Conservation (phyloP, 176 grass and related monocot species). For the Ampelocalamus luodianensis region DNA sequence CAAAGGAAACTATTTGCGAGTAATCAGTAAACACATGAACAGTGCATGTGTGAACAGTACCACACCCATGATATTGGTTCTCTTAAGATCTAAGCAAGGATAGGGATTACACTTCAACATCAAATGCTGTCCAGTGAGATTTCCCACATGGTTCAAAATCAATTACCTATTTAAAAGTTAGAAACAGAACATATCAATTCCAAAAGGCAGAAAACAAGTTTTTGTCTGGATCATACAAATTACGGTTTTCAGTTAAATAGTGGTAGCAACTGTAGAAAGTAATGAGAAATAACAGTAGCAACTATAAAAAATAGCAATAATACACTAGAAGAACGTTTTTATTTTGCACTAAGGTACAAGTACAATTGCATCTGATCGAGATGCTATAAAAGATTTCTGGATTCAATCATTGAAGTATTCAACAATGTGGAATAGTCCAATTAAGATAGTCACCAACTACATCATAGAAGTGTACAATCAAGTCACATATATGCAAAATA, state of each 20-base stretch:
- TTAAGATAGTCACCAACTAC: conserved; percentile 13
- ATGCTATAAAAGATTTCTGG: not conserved
- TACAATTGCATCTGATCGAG: conserved; percentile 4
- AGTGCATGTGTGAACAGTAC: too few species aligned
- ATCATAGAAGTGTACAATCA: not conserved
- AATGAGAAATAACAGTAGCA: not conserved
- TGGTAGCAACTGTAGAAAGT: not conserved
- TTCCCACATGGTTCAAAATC: not conserved
- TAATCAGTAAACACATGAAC: too few species aligned
- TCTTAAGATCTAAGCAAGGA: conserved; percentile 1
- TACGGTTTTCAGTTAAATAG: not conserved
- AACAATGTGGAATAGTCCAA: conserved; percentile 1
- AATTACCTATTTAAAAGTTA: conserved; percentile 14
- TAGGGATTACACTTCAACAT: not conserved
- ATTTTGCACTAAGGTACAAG: conserved; percentile 8
- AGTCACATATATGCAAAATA: not conserved
- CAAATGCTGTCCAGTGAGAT: not conserved
- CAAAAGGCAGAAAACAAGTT: not conserved
- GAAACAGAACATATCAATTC: not conserved
- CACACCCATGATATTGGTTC: too few species aligned
- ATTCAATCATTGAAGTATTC: not conserved
- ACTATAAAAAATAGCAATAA: not conserved
- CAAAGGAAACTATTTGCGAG: too few species aligned
- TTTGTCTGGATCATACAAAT: not conserved
- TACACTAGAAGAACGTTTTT: not conserved